phyloP scores from a whole-genome alignment of 2,329 filamentous ascomycete species.

The Cadophora luteo-olivacea region DNA sequence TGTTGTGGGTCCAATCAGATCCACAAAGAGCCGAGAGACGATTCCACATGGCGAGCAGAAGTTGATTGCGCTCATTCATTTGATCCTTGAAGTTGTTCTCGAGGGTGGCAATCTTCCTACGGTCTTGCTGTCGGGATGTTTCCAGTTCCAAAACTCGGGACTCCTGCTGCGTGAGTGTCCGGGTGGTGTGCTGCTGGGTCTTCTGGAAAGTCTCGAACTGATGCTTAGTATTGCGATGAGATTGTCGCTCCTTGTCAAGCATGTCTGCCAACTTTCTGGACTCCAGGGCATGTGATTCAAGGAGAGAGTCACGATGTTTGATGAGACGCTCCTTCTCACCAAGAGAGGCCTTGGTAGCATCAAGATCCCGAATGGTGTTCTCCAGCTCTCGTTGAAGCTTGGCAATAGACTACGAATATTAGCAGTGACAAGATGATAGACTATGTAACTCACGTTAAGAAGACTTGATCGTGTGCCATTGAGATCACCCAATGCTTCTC shows the following conservation, averaged over 20 bases:
- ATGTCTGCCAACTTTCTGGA: conserved; percentile 83
- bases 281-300: conserved; percentile 90
- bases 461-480: conserved; percentile 86
- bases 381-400: conserved; percentile 90
- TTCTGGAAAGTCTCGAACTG: conserved; percentile 89
- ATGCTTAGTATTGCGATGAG: conserved; percentile 84
- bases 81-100: conserved; percentile 87
- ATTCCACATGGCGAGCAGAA: conserved; percentile 91
- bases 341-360: conserved; percentile 76
- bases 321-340: conserved; percentile 92
- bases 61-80: conserved; percentile 84
- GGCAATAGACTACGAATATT: conserved; percentile 69
- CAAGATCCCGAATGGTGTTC: conserved; percentile 81
- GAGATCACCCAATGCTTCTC: conserved; percentile 85
- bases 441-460: conserved; percentile 66
- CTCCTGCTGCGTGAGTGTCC: conserved; percentile 85
- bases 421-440: conserved; percentile 20
- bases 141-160: conserved; percentile 87
- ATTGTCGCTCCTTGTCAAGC: conserved; percentile 87
- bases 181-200: conserved; percentile 84
- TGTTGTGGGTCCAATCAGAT: conserved; percentile 88
- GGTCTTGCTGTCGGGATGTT: conserved; percentile 76
- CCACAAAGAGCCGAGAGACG: conserved; percentile 85
- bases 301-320: conserved; percentile 84
- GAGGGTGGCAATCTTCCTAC: conserved; percentile 72